These are phyloP conservation scores for Cornus florida DNA, from an alignment of 148 eudicot species.

Conservation along the genomic window DNA sequence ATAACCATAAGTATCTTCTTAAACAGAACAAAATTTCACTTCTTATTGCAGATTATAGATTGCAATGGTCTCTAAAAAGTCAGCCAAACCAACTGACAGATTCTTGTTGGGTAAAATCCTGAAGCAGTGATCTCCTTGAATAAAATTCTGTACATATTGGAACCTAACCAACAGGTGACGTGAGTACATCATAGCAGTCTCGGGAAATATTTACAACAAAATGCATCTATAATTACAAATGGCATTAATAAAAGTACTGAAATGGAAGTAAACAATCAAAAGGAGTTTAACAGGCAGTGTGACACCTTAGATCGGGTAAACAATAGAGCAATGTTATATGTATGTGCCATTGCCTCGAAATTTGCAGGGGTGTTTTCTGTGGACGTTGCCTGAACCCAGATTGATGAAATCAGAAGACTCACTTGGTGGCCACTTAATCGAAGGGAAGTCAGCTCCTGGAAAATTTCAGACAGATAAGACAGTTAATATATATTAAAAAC, in stretches of 20 bases:
- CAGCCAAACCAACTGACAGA: neutral
- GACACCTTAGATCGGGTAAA: conserved; percentile 73
- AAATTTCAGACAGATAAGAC: conserved; percentile 3
- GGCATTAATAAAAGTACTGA: neutral
- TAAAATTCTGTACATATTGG: neutral
- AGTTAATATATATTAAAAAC: neutral
- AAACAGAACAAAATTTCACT: too few species aligned
- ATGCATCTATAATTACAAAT: neutral
- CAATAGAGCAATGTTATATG: conserved; percentile 63
- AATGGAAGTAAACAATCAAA: conserved; percentile 9
- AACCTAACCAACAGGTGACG: neutral
- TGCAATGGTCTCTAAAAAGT: neutral
- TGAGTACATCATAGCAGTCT: neutral
- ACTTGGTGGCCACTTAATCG: conserved; percentile 87
- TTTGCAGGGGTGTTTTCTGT: conserved; percentile 65
- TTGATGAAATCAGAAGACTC: conserved; percentile 80
- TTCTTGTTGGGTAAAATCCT: neutral
- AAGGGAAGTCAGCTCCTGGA: conserved; percentile 66
- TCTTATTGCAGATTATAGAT: neutral
- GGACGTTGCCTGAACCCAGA: conserved; percentile 79
- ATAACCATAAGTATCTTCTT: neutral
- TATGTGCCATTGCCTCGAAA: conserved; percentile 86
- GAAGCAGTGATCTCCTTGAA: neutral
- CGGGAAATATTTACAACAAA: neutral
- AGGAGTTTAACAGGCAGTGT: neutral